Evolutionary conservation across 192 early-diverging fungal genomes (phyloP).

Genomic region (Dissophora globulifera): DNA sequence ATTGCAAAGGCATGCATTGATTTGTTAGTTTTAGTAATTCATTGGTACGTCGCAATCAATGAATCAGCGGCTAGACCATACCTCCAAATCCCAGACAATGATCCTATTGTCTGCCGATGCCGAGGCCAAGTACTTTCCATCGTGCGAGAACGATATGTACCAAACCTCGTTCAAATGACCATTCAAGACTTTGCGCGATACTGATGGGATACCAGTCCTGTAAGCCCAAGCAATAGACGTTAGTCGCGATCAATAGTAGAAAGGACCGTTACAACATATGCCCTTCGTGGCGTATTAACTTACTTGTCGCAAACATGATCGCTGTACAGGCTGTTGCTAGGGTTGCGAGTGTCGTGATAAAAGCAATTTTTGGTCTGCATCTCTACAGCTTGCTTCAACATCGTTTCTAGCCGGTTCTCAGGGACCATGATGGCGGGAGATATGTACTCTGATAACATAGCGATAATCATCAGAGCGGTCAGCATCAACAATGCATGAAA

Average conservation of each 20-base stretch:
- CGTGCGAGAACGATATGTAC: constrained; percentile 92
- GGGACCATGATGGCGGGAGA: constrained; percentile 90
- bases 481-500: no score
- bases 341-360: constrained; percentile 81
- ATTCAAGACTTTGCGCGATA: constrained; percentile 68
- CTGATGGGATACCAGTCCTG: constrained; percentile 61
- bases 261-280: no score
- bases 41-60: no score
- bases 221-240: neutral
- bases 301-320: constrained; percentile 85
- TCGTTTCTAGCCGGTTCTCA: constrained; percentile 79
- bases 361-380: constrained; percentile 81
- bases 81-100: constrained; percentile 89
- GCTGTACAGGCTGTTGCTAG: constrained; percentile 67
- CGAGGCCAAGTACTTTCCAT: constrained; percentile 90
- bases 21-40: no score
- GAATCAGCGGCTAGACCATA: no score
- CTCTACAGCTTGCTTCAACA: constrained; percentile 84
- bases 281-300: neutral
- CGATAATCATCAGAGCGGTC: neutral
- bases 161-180: constrained; percentile 96
- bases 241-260: no score
- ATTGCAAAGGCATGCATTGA: neutral
- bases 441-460: constrained; percentile 69
- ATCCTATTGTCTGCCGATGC: constrained; percentile 88